Base-by-base conservation (phyloP, 1,284 basidiomycete species). In the Volvariella volvacea region DNA sequence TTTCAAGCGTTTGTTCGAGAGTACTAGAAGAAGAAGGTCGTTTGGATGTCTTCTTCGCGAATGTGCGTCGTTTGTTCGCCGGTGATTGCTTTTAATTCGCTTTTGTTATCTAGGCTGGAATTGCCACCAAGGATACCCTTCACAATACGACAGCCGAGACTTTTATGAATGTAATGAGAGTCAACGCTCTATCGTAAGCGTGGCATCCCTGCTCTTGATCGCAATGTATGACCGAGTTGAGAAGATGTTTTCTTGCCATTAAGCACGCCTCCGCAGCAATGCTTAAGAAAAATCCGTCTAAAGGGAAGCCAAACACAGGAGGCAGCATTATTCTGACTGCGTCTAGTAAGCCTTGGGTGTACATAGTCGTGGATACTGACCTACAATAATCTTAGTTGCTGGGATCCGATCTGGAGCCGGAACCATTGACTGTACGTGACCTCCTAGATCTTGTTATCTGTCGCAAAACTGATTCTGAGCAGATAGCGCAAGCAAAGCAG, bases 1-100 rank as follows among this genome's bases (percentile, higher is more conserved):
- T 96, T 49, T 70, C 74, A 22, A 65, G 62, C 2, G 59, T 93
- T 1, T 89, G 92, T 62, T 67, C 85, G 48, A 80, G 72, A 49
- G 88, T 86, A 1, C 54, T 93, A 14, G 61, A 75, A 32, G 92
- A 96, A 50, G 83, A 92, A 56, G 91, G 91, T 2, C 76, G 80
- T 39, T 71, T 96, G 14, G 94, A 97, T 55, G 83, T 95, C 52
- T 96, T 94, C 72, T 96, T 92, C 59, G 93, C 93, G 31, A 96
- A 97, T 58, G 92, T 90, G 77, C 54, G 17, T 53, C 22, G 28
- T 41, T 36, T 43, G 46, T 39, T n/a, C 25, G 17, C 39, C 44
- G 40, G 30, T 31, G 22, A 45, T 22, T 22, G 6, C 32, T 16
- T n/a, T n/a, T 30, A 14, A 15, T 3, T 19, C 4, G n/a, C 20